Conservation (phyloP, 1,284 basidiomycete genomes). For the Apiotrichum domesticum region DNA sequence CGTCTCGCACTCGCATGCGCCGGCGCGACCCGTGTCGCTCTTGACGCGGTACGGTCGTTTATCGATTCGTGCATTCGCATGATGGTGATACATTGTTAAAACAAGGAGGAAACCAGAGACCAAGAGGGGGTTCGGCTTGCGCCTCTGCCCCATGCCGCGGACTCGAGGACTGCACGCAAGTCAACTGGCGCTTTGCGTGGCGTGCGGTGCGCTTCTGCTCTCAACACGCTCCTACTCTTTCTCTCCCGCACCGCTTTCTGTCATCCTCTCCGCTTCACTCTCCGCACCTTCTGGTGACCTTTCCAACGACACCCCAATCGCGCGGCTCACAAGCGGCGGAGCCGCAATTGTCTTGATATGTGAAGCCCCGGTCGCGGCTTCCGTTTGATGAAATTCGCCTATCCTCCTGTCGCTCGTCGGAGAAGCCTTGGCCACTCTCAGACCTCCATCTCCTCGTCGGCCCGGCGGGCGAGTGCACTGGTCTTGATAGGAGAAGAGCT, state of each 20-base stretch:
- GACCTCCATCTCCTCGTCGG: conserved; percentile 36
- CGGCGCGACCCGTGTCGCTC: no score
- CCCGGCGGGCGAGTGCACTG: conserved; percentile 34
- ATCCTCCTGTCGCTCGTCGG: background rate
- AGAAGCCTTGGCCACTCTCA: background rate
- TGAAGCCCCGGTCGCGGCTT: background rate
- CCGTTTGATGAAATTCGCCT: background rate
- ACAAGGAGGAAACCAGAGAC: conserved; percentile 6
- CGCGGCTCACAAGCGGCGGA: background rate
- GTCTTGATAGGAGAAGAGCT: conserved; percentile 45
- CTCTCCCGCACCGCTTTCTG: no score
- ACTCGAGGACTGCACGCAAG: conserved; percentile 1
- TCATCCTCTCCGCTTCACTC: background rate
- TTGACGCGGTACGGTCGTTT: background rate
- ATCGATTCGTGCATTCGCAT: conserved; percentile 2
- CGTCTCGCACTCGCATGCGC: no score
- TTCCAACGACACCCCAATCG: background rate
- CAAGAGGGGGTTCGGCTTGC: background rate
- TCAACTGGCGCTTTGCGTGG: background rate
- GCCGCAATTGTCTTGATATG: background rate
- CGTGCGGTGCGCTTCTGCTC: background rate
- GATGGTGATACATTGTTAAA: conserved; percentile 5
- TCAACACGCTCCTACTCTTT: no score
- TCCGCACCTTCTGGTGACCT: background rate
- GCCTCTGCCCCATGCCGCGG: background rate